These are phyloP conservation scores for Saksenaea vasiformis DNA, from an alignment of 371 early-diverging fungal species.

Conservation along the genomic window DNA sequence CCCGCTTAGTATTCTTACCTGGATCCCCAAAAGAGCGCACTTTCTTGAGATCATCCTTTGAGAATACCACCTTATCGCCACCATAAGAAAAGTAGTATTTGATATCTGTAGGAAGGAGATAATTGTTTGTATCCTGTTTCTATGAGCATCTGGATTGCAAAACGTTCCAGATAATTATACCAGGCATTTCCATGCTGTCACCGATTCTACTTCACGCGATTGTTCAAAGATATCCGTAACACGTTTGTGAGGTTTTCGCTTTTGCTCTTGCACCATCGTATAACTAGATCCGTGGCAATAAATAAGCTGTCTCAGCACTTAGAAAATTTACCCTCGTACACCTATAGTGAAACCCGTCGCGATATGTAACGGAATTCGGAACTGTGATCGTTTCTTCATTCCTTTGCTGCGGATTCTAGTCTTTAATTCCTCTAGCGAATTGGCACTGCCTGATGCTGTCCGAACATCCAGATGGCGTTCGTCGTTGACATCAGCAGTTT, in stretches of 20 bases:
- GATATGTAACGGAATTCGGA: constrained; percentile 55
- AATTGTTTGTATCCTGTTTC: constrained; percentile 51
- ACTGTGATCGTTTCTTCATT: constrained; percentile 56
- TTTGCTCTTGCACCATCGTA: constrained; percentile 54
- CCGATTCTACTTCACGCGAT: constrained; percentile 53
- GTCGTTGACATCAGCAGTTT: constrained; percentile 18
- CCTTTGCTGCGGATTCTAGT: constrained; percentile 55
- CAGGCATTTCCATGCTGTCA: constrained; percentile 59
- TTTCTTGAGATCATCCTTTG: constrained; percentile 55
- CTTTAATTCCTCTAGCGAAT: constrained; percentile 47
- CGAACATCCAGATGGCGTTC: constrained; percentile 40
- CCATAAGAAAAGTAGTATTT: constrained; percentile 60
- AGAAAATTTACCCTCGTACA: constrained; percentile 48
- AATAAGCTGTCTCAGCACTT: neutral
- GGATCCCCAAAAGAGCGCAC: constrained; percentile 54
- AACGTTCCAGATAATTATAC: constrained; percentile 15
- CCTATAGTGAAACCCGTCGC: constrained; percentile 60
- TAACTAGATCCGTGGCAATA: constrained; percentile 23
- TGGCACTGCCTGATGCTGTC: constrained; percentile 45
- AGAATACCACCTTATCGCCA: constrained; percentile 59
- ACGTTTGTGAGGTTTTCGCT: constrained; percentile 38
- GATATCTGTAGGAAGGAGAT: constrained; percentile 55
- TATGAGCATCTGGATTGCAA: neutral
- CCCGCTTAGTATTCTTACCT: constrained; percentile 31
- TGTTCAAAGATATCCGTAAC: constrained; percentile 53